Percentiles rank a stretch among this genome's conserved stretches.
Conservation (phyloP, 345 rosid genomes). For the Acer saccharum region DNA sequence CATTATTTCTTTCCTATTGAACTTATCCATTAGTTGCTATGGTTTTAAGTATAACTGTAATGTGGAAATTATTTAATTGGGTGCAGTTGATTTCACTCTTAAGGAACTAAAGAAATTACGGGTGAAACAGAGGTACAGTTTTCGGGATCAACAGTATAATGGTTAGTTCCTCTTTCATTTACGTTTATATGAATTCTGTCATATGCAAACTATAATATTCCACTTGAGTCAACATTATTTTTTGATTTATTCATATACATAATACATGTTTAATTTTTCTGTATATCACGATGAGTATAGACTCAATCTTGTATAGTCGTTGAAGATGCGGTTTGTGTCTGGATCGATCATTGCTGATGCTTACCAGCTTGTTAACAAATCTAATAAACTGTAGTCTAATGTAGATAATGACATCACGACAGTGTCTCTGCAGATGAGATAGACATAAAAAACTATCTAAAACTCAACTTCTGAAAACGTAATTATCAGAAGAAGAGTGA, state of each 20-base stretch:
- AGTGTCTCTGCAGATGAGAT: not conserved
- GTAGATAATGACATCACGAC: not conserved
- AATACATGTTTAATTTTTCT: not conserved
- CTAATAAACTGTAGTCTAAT: not conserved
- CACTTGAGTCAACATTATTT: not conserved
- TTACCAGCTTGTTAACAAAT: not conserved
- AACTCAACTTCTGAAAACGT: not conserved
- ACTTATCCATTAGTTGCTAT: not conserved
- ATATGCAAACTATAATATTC: not conserved
- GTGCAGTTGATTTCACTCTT: constrained; percentile 85
- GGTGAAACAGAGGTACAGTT: constrained; percentile 75
- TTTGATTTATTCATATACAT: not conserved
- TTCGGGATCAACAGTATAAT: constrained; percentile 88
- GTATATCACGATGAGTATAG: not conserved
- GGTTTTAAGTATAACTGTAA: not conserved
- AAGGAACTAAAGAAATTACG: constrained; percentile 70
- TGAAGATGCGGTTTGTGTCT: not conserved
- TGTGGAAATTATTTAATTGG: constrained; percentile 10
- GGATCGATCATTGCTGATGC: not conserved
- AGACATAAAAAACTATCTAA: not conserved
- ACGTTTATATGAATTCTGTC: constrained; percentile 4
- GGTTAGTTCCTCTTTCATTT: constrained; percentile 44
- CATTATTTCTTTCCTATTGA: not conserved
- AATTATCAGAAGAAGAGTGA: not conserved
- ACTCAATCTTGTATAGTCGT: not conserved